Conservation (phyloP, 495 filamentous ascomycete genomes). For the Apiosordaria backusii region DNA sequence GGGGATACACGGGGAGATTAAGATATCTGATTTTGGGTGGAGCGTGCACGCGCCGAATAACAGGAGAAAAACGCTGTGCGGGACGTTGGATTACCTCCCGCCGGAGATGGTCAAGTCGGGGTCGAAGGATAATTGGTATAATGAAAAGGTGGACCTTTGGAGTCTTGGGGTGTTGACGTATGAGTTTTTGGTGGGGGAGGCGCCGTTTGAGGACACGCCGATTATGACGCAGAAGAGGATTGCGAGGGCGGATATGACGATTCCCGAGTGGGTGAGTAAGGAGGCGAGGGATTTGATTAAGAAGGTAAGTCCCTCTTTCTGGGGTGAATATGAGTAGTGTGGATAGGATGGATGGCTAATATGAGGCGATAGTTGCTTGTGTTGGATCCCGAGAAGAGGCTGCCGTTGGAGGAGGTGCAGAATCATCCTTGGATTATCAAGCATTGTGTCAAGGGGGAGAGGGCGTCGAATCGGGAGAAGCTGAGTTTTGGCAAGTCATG, state of each 20-base stretch:
- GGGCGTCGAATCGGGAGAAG: constrained; percentile 51
- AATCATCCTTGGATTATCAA: constrained; percentile 96
- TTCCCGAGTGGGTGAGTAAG: constrained; percentile 83
- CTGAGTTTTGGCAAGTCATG: constrained; percentile 20
- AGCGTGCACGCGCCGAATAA: constrained; percentile 97
- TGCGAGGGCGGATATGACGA: constrained; percentile 82
- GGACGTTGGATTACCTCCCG: constrained; percentile 93
- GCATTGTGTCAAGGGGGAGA: constrained; percentile 81
- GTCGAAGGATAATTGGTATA: constrained; percentile 78
- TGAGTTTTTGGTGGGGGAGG: constrained; percentile 93
- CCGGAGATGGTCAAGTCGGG: constrained; percentile 93
- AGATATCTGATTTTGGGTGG: constrained; percentile 98
- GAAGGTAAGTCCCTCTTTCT: constrained; percentile 51
- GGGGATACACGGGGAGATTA: constrained; percentile 96
- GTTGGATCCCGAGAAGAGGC: constrained; percentile 88
- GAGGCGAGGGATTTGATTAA: constrained; percentile 93
- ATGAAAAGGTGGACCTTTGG: constrained; percentile 95
- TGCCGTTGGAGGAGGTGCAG: constrained; percentile 84
- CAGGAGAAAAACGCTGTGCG: constrained; percentile 90
- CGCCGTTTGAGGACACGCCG: constrained; percentile 93
- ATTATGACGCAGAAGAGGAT: constrained; percentile 94
- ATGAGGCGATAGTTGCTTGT: constrained; percentile 66
- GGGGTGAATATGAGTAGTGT: background rate
- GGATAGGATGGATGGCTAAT: constrained; percentile 9
- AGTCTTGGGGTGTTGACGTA: constrained; percentile 92